phyloP scores from a whole-genome alignment of 768 basidiomycete species.

The Chalciporus chontae region DNA sequence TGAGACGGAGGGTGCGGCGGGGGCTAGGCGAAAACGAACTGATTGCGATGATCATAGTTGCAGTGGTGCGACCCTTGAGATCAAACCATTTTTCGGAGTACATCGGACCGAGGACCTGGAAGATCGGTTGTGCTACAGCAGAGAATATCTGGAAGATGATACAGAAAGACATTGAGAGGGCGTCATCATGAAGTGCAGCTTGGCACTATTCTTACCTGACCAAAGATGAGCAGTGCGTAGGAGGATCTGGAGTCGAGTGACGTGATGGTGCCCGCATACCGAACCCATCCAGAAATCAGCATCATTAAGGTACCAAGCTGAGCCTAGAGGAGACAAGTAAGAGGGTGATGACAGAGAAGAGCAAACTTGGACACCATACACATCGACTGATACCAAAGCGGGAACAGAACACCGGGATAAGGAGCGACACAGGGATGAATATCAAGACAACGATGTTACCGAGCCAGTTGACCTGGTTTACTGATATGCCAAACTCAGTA shows the following conservation, averaged over 20 bases:
- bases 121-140: constrained; percentile 65
- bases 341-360: background rate
- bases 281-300: constrained; percentile 71
- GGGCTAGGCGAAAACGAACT: constrained; percentile 24
- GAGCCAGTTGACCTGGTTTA: constrained; percentile 78
- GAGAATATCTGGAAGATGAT: constrained; percentile 55
- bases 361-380: constrained; percentile 39
- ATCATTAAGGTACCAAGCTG: constrained; percentile 53
- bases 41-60: constrained; percentile 56
- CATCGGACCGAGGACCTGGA: constrained; percentile 73
- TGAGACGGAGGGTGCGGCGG: background rate
- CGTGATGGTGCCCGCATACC: constrained; percentile 63
- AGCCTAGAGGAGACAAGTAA: constrained; percentile 49
- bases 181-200: constrained; percentile 70
- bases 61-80: constrained; percentile 70
- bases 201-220: constrained; percentile 13
- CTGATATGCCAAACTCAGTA: constrained; percentile 60
- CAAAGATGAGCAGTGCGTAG: constrained; percentile 66
- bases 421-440: constrained; percentile 59
- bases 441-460: constrained; percentile 62
- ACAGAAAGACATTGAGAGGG: constrained; percentile 55
- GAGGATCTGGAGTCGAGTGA: constrained; percentile 48
- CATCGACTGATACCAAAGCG: constrained; percentile 60
- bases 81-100: constrained; percentile 87
- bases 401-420: constrained; percentile 54